A percentile compares a stretch with the other conserved stretches of the same genome.
phyloP scores from a whole-genome alignment of 2,329 filamentous ascomycete species.

The Seiridium unicorne region DNA sequence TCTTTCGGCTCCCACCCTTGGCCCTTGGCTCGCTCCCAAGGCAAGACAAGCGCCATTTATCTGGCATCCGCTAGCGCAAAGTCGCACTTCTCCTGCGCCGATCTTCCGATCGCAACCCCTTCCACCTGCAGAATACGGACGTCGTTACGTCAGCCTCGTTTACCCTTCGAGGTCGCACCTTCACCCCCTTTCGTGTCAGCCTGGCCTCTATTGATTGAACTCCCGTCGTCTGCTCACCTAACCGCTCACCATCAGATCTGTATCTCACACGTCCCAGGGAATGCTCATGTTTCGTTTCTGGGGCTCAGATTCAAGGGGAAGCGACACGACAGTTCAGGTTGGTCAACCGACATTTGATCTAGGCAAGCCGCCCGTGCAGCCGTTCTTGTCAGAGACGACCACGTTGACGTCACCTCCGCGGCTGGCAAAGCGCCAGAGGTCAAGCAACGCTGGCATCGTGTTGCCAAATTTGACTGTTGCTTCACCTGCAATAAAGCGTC shows the following conservation, averaged over 20 bases:
- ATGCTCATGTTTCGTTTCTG: slow-evolving; percentile 63
- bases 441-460: slow-evolving; percentile 30
- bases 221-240: slow-evolving; percentile 6
- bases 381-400: slow-evolving; percentile 26
- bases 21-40: background rate
- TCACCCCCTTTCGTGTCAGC: slow-evolving; percentile 16
- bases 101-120: slow-evolving; percentile 10
- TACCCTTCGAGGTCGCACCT: slow-evolving; percentile 22
- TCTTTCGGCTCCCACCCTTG: slow-evolving; percentile 15
- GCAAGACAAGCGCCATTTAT: slow-evolving; percentile 1
- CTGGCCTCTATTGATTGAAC: background rate
- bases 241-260: background rate
- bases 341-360: slow-evolving; percentile 38
- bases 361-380: slow-evolving; percentile 27
- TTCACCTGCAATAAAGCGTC: slow-evolving; percentile 39
- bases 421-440: slow-evolving; percentile 26
- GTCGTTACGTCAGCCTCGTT: slow-evolving; percentile 31
- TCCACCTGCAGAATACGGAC: slow-evolving; percentile 13
- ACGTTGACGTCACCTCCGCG: slow-evolving; percentile 23
- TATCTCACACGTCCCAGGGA: slow-evolving; percentile 20
- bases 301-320: slow-evolving; percentile 56
- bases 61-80: slow-evolving; percentile 4
- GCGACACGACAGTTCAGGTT: slow-evolving; percentile 47
- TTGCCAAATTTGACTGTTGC: slow-evolving; percentile 20
- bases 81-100: slow-evolving; percentile 7